Percentiles rank a stretch among this genome's conserved stretches.
phyloP scores from a whole-genome alignment of 345 rosid genomes.

The Raphanus raphanistrum region DNA sequence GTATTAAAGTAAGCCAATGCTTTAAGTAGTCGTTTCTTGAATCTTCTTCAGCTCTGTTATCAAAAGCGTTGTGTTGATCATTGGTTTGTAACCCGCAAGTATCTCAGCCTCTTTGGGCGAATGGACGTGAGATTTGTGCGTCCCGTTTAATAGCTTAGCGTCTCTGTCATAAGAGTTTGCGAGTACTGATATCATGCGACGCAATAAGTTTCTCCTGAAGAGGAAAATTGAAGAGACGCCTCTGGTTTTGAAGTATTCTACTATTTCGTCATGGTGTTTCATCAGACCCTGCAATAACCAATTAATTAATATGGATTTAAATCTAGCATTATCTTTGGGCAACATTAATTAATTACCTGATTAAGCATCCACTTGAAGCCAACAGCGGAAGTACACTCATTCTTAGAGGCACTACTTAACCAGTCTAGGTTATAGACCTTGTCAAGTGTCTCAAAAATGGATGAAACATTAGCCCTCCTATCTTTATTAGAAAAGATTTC shows the following conservation, averaged over 20 bases:
- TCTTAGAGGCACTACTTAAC: constrained; percentile 94
- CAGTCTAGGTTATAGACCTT: constrained; percentile 81
- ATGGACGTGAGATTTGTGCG: constrained; percentile 97
- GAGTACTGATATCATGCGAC: constrained; percentile 87
- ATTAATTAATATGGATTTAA: background rate
- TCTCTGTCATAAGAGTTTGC: constrained; percentile 90
- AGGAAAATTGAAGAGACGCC: constrained; percentile 91
- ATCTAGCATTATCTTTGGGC: background rate
- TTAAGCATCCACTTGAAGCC: constrained; percentile 99
- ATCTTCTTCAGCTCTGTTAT: constrained; percentile 62
- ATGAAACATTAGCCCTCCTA: constrained; percentile 73
- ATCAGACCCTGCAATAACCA: constrained; percentile 64
- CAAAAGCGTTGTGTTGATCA: constrained; percentile 61
- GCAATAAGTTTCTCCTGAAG: constrained; percentile 86
- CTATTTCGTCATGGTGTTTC: constrained; percentile 80
- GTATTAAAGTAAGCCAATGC: constrained; percentile 81
- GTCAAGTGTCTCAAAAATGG: constrained; percentile 76
- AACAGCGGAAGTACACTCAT: constrained; percentile 94
- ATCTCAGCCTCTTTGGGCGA: constrained; percentile 90
- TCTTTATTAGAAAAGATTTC: constrained; percentile 93
- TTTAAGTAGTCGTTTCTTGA: constrained; percentile 61
- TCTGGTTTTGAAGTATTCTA: constrained; percentile 74
- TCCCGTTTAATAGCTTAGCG: constrained; percentile 77
- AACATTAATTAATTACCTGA: constrained; percentile 52
- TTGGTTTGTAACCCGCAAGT: constrained; percentile 86